phyloP scores from a whole-genome alignment of 2,329 filamentous ascomycete genomes.

The Nemania abortiva region DNA sequence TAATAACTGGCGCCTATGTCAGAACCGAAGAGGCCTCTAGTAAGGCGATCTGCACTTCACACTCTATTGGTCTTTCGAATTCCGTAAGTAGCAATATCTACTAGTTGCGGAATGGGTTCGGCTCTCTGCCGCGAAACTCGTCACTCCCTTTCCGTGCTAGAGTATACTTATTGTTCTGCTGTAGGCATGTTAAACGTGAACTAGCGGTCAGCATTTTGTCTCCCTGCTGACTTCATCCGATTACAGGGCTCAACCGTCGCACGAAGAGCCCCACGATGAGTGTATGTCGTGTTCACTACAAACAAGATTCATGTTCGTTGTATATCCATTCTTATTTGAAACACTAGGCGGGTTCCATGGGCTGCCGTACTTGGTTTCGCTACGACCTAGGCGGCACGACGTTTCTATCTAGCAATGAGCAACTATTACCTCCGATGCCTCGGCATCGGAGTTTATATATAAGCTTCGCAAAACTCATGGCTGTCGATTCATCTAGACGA shows the following conservation, averaged over 20 bases:
- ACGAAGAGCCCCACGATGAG: no score
- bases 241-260: no score
- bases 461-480: not conserved
- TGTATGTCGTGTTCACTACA: not conserved
- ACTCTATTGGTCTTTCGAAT: no score
- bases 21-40: not conserved
- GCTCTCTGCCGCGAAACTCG: no score
- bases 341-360: not conserved
- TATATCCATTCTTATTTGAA: not conserved
- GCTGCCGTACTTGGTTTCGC: not conserved
- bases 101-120: no score
- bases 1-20: not conserved
- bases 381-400: not conserved
- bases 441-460: not conserved
- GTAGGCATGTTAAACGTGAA: no score
- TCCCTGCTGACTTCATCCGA: no score
- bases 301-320: not conserved
- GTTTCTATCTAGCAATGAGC: not conserved
- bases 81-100: no score
- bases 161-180: no score
- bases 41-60: no score
- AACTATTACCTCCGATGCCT: not conserved
- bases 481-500: not conserved
- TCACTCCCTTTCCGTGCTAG: no score
- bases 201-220: no score